phyloP scores from a whole-genome alignment of 805 yeast genomes.

The Saturnispora silvae region DNA sequence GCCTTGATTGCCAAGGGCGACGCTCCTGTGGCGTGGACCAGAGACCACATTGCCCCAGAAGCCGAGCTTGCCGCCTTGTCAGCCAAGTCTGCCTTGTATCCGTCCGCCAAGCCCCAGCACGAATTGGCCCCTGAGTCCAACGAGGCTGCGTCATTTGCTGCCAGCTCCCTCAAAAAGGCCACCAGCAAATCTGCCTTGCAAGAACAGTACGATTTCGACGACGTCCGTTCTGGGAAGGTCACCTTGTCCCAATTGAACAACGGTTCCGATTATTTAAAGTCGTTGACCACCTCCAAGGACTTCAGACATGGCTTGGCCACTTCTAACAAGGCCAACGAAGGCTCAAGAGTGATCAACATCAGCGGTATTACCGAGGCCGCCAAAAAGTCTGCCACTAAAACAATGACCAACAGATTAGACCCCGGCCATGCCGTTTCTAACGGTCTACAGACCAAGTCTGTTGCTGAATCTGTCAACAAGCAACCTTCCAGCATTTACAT shows the following conservation, averaged over 20 bases:
- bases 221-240: constrained; percentile 30
- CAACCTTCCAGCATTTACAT: constrained; percentile 20
- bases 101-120: constrained; percentile 8
- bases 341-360: constrained; percentile 24
- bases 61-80: constrained; percentile 37
- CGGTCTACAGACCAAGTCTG: constrained; percentile 22
- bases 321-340: constrained; percentile 21
- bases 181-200: constrained; percentile 30
- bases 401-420: constrained; percentile 35
- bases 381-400: constrained; percentile 30
- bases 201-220: constrained; percentile 34
- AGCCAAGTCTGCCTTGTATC: constrained; percentile 24
- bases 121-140: constrained; percentile 27
- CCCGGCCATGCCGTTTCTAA: constrained; percentile 32
- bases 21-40: constrained; percentile 38
- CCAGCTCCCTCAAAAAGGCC: constrained; percentile 17
- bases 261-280: constrained; percentile 12
- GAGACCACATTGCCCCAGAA: constrained; percentile 33
- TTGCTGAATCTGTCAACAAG: constrained; percentile 15
- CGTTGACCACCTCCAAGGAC: constrained; percentile 13
- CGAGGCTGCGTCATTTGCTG: constrained; percentile 30
- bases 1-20: constrained; percentile 41
- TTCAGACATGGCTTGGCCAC: constrained; percentile 21
- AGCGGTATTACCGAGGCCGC: constrained; percentile 22
- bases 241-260: constrained; percentile 22